A percentile compares a stretch with the other conserved stretches of the same genome.
Conservation (phyloP, 2,329 filamentous ascomycete genomes). For the Talaromyces sp. region DNA sequence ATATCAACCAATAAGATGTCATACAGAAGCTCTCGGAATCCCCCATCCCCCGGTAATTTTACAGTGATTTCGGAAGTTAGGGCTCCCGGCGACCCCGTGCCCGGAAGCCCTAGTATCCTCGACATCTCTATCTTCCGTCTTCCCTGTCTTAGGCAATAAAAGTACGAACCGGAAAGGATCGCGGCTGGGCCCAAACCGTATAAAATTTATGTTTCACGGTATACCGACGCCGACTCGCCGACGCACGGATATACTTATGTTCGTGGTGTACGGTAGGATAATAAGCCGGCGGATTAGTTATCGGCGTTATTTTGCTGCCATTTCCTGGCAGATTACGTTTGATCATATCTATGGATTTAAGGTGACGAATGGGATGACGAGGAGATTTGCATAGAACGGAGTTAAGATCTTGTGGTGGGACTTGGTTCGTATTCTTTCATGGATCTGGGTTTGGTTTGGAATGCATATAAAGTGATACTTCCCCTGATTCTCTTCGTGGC, state of each 20-base stretch:
- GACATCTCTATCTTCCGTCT: background rate
- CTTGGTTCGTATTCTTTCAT: background rate
- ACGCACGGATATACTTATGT: background rate
- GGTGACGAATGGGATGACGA: background rate
- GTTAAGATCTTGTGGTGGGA: background rate
- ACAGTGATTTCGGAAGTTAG: background rate
- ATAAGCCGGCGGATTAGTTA: background rate
- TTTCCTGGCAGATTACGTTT: background rate
- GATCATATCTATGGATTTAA: background rate
- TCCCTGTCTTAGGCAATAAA: background rate
- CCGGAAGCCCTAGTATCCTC: background rate
- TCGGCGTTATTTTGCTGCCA: background rate
- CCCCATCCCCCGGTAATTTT: background rate
- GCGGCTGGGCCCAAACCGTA: background rate
- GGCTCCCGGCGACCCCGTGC: background rate
- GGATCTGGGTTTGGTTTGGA: background rate
- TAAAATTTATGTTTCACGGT: too few relatives aligned
- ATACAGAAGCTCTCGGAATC: background rate
- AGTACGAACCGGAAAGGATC: background rate
- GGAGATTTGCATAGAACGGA: background rate
- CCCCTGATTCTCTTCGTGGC: background rate
- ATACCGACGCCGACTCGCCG: background rate
- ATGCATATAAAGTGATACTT: background rate
- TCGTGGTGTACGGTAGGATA: background rate
- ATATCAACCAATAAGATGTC: background rate